Evolutionary conservation across 768 basidiomycete genomes (phyloP), one percentile per base, ranked within the genome.

Genomic region (Mycena filopes): DNA sequence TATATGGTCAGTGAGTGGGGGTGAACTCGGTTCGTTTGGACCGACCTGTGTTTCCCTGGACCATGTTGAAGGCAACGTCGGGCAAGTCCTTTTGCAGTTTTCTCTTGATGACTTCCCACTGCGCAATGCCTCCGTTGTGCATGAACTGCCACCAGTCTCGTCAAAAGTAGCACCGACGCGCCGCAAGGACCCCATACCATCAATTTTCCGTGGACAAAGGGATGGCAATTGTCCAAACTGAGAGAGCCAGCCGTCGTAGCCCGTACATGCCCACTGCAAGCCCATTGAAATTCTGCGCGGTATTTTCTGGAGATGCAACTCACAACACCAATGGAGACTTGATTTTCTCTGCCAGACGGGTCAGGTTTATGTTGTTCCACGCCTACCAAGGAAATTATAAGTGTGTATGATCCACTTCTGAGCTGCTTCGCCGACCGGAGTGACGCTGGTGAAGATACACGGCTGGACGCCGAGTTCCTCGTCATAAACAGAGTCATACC

Each of bases 341-440:
- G 78, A 97, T 96, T 81, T 99, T 99, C 79, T 98, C 96, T 1
- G 98, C 97, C 31, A 99, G 79, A 18, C 98, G 87, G n/a, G 86
- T 87, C 46, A 99, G 84, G 75, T 99, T 99, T 26, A 90, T 87
- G 73, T 98, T 98, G 73, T 96, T 96, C 97, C 98, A 99, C 9
- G 96, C 98, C 92, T 98, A 41, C 28, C 18, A n/a, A n/a, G n/a
- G 5, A 11, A 23, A 29, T 42, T n/a, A 20, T 54, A 20, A 29
- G 36, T 12, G 18, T 13, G 1, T 31, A 48, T 21, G 4, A 13
- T 20, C 15, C 3, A 31, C 21, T 23, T 47, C 13, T 23, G 15
- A 60, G n/a, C 9, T 46, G 23, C 36, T 36, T 20, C 42, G 31
- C 85, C 71, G 72, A 95, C 96, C 5, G 96, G 96, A 13, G 96